Base-by-base conservation (phyloP, 768 basidiomycete genomes). In the Inosperma sp. region DNA sequence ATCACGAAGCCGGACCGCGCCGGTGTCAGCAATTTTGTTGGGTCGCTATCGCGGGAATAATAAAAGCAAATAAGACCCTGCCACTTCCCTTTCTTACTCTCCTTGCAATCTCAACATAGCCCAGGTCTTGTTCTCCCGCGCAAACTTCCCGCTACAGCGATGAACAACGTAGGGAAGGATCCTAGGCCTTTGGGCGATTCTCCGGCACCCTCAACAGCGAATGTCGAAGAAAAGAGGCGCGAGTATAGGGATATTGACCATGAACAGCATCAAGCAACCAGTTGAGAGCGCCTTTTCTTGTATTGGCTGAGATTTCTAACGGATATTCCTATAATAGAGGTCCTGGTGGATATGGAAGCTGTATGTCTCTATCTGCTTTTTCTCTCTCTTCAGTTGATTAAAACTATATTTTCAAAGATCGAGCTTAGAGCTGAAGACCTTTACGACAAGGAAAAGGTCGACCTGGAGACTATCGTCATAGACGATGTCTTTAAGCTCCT, bases 381-480 rank as follows among this genome's bases (percentile, higher is more conserved):
- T 33, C 51, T 9, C 30, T 12, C 36, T 56, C 34, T 49, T 52
- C 29, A 55, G 29, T 21, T 9, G 8, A 25, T 42, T 35, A 33
- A 36, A 43, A 12, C 23, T 21, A 39, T 31, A 50, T 50, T 44
- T 26, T 40, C 49, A 49, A 76, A 75, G 81, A 93, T 94, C 54
- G 87, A 93, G 70, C 79, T 94, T 60, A 92, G 84, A 68, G 90
- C 91, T 3, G 92, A 93, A 69, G 92, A 94, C 68, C 72, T 93
- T 43, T 97, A 96, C 68, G 93, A 96, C 72, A 95, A 95, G 75
- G 95, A 98, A 73, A 98, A 98, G 76, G 95, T 98, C 71, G 95
- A 98, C 71, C 78, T 98, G 53, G 95, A 97, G 77, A 94, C 93
- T 17, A 86, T 98, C 60, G 86, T 91, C 57, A 88, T 98, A 67